phyloP scores from a whole-genome alignment of 2,329 filamentous ascomycete species.

The Trichoderma lentiforme region DNA sequence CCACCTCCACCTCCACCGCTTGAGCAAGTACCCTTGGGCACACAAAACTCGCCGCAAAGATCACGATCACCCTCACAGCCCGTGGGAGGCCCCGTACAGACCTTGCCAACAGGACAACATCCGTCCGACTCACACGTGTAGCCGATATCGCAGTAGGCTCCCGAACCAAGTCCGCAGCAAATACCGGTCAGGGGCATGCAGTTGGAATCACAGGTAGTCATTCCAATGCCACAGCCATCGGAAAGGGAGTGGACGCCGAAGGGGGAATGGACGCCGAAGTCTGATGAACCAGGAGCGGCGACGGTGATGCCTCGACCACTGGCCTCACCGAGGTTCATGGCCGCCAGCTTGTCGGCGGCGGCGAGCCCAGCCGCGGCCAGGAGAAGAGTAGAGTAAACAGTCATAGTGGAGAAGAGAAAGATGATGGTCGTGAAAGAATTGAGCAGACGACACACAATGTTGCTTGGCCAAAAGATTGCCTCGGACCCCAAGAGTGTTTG shows the following conservation, averaged over 20 bases:
- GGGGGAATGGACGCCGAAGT: constrained; percentile 20
- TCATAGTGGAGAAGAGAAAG: constrained; percentile 25
- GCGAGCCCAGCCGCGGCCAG: constrained; percentile 27
- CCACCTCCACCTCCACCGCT: constrained; percentile 18
- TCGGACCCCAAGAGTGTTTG: background rate
- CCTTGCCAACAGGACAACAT: constrained; percentile 32
- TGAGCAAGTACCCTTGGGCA: constrained; percentile 17
- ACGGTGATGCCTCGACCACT: constrained; percentile 18
- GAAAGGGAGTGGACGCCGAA: constrained; percentile 18
- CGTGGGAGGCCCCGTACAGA: constrained; percentile 21
- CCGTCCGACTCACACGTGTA: constrained; percentile 20
- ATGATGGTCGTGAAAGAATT: background rate
- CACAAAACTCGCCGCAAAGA: constrained; percentile 23
- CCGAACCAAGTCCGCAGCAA: constrained; percentile 28
- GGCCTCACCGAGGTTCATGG: constrained; percentile 3
- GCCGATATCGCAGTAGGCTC: constrained; percentile 19
- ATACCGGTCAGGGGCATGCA: constrained; percentile 31
- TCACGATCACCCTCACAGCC: constrained; percentile 17
- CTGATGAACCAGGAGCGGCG: constrained; percentile 14
- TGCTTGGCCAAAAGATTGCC: too few relatives aligned
- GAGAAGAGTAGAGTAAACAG: constrained; percentile 25
- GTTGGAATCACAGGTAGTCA: constrained; percentile 28
- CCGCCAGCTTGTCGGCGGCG: constrained; percentile 19
- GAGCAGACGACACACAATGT: background rate
- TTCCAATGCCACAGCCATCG: constrained; percentile 23